Conservation (phyloP, 176 grass and related monocot species). For the Bonia amplexicaulis region DNA sequence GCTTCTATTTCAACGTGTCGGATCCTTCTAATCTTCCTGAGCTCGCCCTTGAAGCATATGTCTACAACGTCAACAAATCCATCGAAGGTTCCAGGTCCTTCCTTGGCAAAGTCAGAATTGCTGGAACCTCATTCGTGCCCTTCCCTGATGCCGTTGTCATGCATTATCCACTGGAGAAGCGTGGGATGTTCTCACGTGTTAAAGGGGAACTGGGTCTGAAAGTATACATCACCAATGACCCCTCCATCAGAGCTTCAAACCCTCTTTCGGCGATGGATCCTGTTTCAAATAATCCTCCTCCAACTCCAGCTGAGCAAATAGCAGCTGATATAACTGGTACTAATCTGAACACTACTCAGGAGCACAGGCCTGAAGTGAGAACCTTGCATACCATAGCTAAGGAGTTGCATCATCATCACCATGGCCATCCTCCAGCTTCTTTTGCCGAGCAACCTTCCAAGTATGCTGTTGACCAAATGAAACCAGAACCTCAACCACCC, state of each 20-base stretch:
- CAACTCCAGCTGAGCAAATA: constrained; percentile 48
- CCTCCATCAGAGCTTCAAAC: constrained; percentile 73
- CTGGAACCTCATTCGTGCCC: constrained; percentile 89
- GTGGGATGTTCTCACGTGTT: constrained; percentile 87
- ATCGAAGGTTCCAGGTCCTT: constrained; percentile 50
- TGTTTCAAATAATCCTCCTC: constrained; percentile 47
- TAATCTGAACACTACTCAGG: constrained; percentile 34
- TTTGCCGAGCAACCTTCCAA: constrained; percentile 54
- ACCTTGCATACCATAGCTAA: constrained; percentile 78
- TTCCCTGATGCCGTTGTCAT: constrained; percentile 70
- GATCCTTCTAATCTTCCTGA: constrained; percentile 69
- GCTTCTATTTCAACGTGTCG: constrained; percentile 81
- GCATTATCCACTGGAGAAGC: constrained; percentile 92
- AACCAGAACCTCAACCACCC: constrained; percentile 50
- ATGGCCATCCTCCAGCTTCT: constrained; percentile 44
- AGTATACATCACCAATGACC: constrained; percentile 88
- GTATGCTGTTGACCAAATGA: constrained; percentile 66
- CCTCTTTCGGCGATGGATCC: constrained; percentile 69
- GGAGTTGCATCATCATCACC: constrained; percentile 55
- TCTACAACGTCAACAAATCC: constrained; percentile 70
- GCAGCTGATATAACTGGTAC: constrained; percentile 43
- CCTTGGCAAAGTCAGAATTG: constrained; percentile 88
- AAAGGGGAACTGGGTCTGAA: constrained; percentile 86
- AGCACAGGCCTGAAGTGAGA: constrained; percentile 51
- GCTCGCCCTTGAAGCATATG: constrained; percentile 82